Evolutionary conservation across 768 basidiomycete species (phyloP).

Genomic region (Lactarius sp.): DNA sequence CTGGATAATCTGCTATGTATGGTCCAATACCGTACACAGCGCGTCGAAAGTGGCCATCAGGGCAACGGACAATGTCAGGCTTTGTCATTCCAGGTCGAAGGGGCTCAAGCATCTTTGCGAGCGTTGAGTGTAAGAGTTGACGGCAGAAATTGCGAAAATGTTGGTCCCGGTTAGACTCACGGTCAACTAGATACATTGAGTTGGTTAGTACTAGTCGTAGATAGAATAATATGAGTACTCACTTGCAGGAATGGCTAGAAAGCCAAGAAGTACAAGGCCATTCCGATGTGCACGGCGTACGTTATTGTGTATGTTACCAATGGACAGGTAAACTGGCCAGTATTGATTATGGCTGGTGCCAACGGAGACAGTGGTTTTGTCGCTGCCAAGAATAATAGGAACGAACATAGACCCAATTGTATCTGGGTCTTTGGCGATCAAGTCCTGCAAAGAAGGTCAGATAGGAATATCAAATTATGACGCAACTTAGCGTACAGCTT

Average conservation of each 20-base stretch:
- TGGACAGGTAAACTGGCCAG: slow-evolving; percentile 28
- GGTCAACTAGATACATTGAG: neutral
- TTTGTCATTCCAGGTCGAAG: slow-evolving; percentile 24
- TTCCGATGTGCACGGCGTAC: slow-evolving; percentile 29
- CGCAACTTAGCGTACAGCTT: too few relatives aligned
- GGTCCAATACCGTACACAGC: slow-evolving; percentile 34
- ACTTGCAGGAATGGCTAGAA: slow-evolving; percentile 34
- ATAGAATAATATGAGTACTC: neutral
- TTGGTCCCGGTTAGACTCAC: slow-evolving; percentile 5
- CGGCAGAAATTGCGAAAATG: slow-evolving; percentile 23
- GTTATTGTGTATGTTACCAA: slow-evolving; percentile 28
- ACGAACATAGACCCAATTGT: slow-evolving; percentile 12
- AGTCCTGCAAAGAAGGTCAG: too few relatives aligned
- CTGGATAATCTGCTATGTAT: slow-evolving; percentile 39
- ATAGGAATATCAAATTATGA: too few relatives aligned
- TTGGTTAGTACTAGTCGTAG: too few relatives aligned
- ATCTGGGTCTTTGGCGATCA: too few relatives aligned
- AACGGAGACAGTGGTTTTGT: slow-evolving; percentile 32
- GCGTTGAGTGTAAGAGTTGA: slow-evolving; percentile 24
- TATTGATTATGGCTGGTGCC: slow-evolving; percentile 28
- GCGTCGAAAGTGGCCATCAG: slow-evolving; percentile 34
- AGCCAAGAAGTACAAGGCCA: slow-evolving; percentile 27
- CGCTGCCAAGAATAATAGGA: slow-evolving; percentile 28
- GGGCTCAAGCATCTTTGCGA: neutral
- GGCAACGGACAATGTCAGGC: slow-evolving; percentile 24